These are phyloP conservation scores for Aspergillus saccharolyticus DNA, from an alignment of 495 filamentous ascomycete genomes.

Conservation along the genomic window DNA sequence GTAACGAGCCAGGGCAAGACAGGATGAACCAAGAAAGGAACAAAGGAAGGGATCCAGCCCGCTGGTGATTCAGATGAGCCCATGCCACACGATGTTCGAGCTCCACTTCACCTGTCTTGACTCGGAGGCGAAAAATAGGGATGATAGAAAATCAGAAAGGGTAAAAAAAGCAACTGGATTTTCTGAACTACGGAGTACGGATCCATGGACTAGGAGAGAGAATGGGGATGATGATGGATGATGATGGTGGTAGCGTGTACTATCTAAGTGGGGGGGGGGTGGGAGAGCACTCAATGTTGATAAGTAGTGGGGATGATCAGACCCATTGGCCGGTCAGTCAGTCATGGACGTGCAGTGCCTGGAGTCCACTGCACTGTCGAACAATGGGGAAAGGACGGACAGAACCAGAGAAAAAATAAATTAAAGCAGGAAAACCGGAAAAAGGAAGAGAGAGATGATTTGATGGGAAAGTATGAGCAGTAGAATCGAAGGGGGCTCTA, in stretches of 20 bases:
- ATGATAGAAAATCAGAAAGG: too few relatives aligned
- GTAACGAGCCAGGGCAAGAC: conserved; percentile 14
- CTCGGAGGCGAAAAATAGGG: neutral
- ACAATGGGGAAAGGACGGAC: neutral
- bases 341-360: neutral
- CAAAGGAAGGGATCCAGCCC: neutral
- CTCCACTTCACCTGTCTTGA: conserved; percentile 16
- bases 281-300: conserved; percentile 9
- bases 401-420: neutral
- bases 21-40: neutral
- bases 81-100: conserved; percentile 16
- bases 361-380: conserved; percentile 4
- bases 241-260: conserved; percentile 5
- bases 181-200: conserved; percentile 1
- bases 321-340: conserved; percentile 11
- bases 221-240: neutral
- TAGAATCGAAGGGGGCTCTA: conserved; percentile 7
- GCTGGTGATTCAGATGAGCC: conserved; percentile 27
- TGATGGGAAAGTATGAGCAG: conserved; percentile 3
- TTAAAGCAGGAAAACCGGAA: neutral
- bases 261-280: conserved; percentile 2
- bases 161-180: neutral
- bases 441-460: conserved; percentile 7
- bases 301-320: conserved; percentile 24
- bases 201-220: conserved; percentile 4